Conservation (phyloP, 495 filamentous ascomycete species). For the Chaetomidium leptoderma region DNA sequence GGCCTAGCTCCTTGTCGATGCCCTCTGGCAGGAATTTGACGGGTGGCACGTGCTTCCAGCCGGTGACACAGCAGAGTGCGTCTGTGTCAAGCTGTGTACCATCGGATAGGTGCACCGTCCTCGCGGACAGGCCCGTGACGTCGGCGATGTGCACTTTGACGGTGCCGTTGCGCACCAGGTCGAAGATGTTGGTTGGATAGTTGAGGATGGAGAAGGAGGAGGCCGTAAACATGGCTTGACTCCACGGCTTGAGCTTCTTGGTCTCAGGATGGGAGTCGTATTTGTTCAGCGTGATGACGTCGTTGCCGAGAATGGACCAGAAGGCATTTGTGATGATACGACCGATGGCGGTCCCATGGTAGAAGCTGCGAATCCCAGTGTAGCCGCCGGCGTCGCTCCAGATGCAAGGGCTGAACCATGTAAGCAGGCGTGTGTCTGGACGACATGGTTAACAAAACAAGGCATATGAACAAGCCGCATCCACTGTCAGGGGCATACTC, state of each 20-base stretch:
- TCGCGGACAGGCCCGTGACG: constrained; percentile 47
- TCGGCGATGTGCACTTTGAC: constrained; percentile 61
- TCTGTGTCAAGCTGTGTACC: constrained; percentile 55
- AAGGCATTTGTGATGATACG: constrained; percentile 64
- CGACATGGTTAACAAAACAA: neutral
- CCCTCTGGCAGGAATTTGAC: constrained; percentile 61
- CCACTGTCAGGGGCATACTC: constrained; percentile 17
- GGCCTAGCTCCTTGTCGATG: constrained; percentile 43
- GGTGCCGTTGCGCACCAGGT: constrained; percentile 53
- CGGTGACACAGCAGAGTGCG: constrained; percentile 63
- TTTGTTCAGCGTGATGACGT: constrained; percentile 55
- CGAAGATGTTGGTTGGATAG: constrained; percentile 62
- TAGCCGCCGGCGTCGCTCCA: constrained; percentile 45
- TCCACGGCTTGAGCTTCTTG: constrained; percentile 61
- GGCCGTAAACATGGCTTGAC: constrained; percentile 59
- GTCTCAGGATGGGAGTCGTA: constrained; percentile 60
- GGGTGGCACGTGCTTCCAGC: constrained; percentile 61
- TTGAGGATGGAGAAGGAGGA: constrained; percentile 63
- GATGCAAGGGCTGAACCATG: constrained; percentile 46
- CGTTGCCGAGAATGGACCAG: constrained; percentile 58
- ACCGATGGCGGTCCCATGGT: constrained; percentile 65
- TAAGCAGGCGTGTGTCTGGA: constrained; percentile 39
- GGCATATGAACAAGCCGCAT: neutral
- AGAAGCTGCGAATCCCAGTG: constrained; percentile 41
- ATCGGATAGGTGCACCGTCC: constrained; percentile 53